Evolutionary conservation across 2,329 filamentous ascomycete species (phyloP).

Genomic region (Emericellopsis atlantica): DNA sequence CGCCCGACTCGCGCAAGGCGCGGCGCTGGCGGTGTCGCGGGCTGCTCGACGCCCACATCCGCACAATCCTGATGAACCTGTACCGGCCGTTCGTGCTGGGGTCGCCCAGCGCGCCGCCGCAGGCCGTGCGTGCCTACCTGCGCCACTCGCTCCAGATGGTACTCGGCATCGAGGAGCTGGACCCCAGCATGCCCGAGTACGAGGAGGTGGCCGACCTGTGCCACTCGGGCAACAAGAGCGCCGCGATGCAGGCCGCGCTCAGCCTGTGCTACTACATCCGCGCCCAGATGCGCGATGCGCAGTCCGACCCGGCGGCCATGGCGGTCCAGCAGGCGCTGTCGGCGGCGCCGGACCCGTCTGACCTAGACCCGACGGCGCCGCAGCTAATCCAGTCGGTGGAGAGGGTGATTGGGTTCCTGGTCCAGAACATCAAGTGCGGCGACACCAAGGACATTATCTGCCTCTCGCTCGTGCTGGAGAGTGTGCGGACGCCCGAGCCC

Average conservation of each 20-base stretch:
- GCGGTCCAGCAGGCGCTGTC: slow-evolving; percentile 16
- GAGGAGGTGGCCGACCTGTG: slow-evolving; percentile 37
- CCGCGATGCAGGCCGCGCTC: slow-evolving; percentile 41
- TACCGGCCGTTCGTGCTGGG: slow-evolving; percentile 43
- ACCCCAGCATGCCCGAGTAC: slow-evolving; percentile 31
- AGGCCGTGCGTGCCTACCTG: slow-evolving; percentile 38
- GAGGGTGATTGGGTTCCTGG: slow-evolving; percentile 30
- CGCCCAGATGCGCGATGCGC: slow-evolving; percentile 12
- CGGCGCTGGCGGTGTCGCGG: slow-evolving; percentile 38
- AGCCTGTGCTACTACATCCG: slow-evolving; percentile 43
- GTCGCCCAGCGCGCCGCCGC: slow-evolving; percentile 32
- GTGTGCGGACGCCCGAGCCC: slow-evolving; percentile 27
- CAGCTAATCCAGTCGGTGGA: slow-evolving; percentile 30
- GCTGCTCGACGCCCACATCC: slow-evolving; percentile 40
- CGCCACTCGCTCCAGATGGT: slow-evolving; percentile 43
- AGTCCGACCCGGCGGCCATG: slow-evolving; percentile 14
- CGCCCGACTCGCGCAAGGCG: slow-evolving; percentile 28
- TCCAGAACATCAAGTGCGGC: slow-evolving; percentile 31
- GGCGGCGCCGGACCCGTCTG: slow-evolving; percentile 9
- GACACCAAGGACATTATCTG: slow-evolving; percentile 37
- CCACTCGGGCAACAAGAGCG: slow-evolving; percentile 36
- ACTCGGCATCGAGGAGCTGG: slow-evolving; percentile 40
- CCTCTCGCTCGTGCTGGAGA: slow-evolving; percentile 33
- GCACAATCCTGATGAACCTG: slow-evolving; percentile 36
- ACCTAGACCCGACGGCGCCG: slow-evolving; percentile 8